These are phyloP conservation scores for Didymellaceae sp. DNA, from an alignment of 2,329 filamentous ascomycete genomes.

Conservation along the genomic window DNA sequence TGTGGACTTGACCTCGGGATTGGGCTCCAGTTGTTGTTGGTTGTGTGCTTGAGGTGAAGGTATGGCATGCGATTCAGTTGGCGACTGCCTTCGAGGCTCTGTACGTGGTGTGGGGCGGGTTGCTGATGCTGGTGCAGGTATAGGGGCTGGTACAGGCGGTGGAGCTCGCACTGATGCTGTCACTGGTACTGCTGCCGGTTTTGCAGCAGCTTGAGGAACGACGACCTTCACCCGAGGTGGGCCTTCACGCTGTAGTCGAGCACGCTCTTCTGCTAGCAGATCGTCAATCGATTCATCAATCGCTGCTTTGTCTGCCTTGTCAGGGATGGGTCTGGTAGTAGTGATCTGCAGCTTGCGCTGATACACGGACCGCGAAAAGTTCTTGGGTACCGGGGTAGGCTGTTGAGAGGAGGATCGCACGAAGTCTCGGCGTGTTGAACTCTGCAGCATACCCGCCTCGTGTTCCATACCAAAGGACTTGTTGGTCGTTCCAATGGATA, in stretches of 20 bases:
- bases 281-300: slow-evolving; percentile 22
- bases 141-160: neutral
- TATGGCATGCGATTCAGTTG: neutral
- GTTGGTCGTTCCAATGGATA: slow-evolving; percentile 35
- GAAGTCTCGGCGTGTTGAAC: neutral
- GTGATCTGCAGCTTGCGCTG: neutral
- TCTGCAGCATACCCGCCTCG: slow-evolving; percentile 41
- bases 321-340: slow-evolving; percentile 2
- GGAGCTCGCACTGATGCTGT: neutral
- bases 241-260: slow-evolving; percentile 23
- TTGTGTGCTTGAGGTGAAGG: slow-evolving; percentile 6
- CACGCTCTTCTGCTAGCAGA: slow-evolving; percentile 28
- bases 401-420: slow-evolving; percentile 13
- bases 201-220: neutral
- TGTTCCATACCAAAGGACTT: slow-evolving; percentile 45
- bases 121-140: too few relatives aligned
- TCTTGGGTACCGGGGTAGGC: slow-evolving; percentile 5
- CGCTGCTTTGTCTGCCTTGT: slow-evolving; percentile 6
- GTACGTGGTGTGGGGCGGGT: neutral
- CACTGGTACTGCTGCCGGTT: neutral
- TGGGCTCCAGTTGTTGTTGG: neutral
- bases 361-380: neutral
- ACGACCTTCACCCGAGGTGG: slow-evolving; percentile 4
- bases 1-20: slow-evolving; percentile 5
- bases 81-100: neutral